phyloP scores from a whole-genome alignment of 495 filamentous ascomycete species.

The Copromyces sp. region DNA sequence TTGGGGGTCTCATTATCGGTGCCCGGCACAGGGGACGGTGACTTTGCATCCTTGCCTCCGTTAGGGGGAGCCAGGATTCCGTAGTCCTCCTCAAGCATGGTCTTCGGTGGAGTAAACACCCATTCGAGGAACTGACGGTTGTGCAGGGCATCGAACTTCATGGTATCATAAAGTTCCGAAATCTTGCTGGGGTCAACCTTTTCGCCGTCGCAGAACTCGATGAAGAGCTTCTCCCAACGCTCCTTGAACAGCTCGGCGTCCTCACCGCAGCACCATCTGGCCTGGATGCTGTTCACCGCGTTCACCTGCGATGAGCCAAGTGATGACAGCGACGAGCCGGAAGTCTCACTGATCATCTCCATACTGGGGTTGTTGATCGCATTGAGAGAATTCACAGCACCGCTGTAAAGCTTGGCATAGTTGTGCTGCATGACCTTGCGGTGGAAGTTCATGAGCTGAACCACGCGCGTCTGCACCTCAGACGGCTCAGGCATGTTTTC shows the following conservation, averaged over 20 bases:
- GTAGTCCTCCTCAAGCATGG: constrained; percentile 55
- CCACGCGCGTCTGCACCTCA: constrained; percentile 80
- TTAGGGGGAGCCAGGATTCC: constrained; percentile 21
- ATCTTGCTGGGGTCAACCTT: constrained; percentile 98
- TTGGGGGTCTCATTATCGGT: constrained; percentile 6
- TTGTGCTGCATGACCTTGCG: constrained; percentile 89
- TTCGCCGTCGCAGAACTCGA: constrained; percentile 90
- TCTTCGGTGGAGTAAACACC: constrained; percentile 79
- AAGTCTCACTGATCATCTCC: constrained; percentile 23
- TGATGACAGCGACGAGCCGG: constrained; percentile 17
- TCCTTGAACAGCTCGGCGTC: constrained; percentile 92
- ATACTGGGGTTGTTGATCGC: constrained; percentile 37
- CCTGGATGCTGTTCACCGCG: constrained; percentile 59
- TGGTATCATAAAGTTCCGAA: constrained; percentile 94
- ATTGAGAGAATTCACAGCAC: constrained; percentile 48
- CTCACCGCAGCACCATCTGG: constrained; percentile 93
- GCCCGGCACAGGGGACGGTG: constrained; percentile 8
- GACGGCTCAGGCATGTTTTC: constrained; percentile 87
- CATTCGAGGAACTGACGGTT: constrained; percentile 96
- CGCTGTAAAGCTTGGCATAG: constrained; percentile 62
- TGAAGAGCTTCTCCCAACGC: constrained; percentile 96
- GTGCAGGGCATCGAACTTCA: constrained; percentile 98
- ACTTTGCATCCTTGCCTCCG: constrained; percentile 28
- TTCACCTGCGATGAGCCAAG: constrained; percentile 43
- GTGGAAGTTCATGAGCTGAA: constrained; percentile 96